Base-by-base conservation (phyloP, 805 yeast species). In the Jamesozyma rosinii region DNA sequence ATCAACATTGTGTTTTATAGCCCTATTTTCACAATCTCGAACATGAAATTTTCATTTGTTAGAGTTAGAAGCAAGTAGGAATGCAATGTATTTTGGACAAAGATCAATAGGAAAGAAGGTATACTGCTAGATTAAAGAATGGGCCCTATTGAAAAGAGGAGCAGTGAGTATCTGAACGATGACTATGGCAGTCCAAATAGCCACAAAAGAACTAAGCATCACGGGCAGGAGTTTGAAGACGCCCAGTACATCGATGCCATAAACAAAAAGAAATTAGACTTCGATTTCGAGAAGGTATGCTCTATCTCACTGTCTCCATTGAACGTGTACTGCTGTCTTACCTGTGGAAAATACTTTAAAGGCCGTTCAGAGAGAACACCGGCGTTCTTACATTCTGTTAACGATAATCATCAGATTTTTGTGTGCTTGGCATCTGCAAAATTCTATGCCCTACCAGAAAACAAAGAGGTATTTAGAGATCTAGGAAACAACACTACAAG, bases 291-390 rank as follows among this genome's bases (percentile, higher is more conserved):
- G 36, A 78, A 77, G 53, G 59, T 75, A 1, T 85, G 95, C 59
- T 69, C 76, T 35, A 74, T 80, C 0, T 73, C 87, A 0, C 64
- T 83, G 19, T 70, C 85, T 1, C 71, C 67, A 32, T 64, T 72
- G 18, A 81, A 82, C 52, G 73, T 84, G 0, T 82, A 83, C 53
- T 77, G 84, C 27, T 85, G 95, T 55, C 62, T 85, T 18, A 71
- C 71, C 0, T 85, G 95, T 62, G 90, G 89, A 29, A 79, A 74
- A 52, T 85, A 77, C 60, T 72, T 76, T 42, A 81, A 78, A 50
- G 95, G 95, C 0, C 68, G 87, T 20, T 73, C 77, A 1, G 65
- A 61, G 44, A 58, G 72, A n/a, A 75, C 89, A 0, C 79, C 79
- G 19, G 88, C 89, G 0, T 81, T 77, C 52, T 55, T 66, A 14